Percentiles rank a stretch among this genome's conserved stretches.
phyloP scores from a whole-genome alignment of 108 stramenopile genomes.

The Nannochloropsis granulata region DNA sequence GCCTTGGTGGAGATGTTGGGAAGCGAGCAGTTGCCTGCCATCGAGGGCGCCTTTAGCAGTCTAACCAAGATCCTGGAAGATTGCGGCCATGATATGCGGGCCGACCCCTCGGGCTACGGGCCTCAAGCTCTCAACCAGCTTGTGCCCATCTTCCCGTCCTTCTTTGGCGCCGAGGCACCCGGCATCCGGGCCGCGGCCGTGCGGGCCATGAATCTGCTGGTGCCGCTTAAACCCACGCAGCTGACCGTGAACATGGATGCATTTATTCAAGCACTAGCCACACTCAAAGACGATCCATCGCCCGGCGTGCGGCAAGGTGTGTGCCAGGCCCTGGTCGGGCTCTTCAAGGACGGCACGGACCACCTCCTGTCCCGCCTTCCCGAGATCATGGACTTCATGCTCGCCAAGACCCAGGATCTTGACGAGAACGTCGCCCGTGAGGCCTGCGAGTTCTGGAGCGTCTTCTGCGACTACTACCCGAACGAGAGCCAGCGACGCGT shows the following conservation, averaged over 20 bases:
- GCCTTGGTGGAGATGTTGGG: slow-evolving; percentile 23
- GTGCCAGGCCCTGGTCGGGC: slow-evolving; percentile 62
- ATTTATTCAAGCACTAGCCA: slow-evolving; percentile 50
- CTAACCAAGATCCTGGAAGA: slow-evolving; percentile 21
- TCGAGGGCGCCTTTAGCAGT: slow-evolving; percentile 15
- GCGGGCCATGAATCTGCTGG: slow-evolving; percentile 46
- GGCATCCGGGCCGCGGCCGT: slow-evolving; percentile 38
- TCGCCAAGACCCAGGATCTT: slow-evolving; percentile 41
- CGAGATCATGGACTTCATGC: slow-evolving; percentile 45
- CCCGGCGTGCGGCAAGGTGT: slow-evolving; percentile 54
- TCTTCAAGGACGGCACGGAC: slow-evolving; percentile 20
- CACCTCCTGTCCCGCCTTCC: neutral
- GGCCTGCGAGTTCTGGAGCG: slow-evolving; percentile 65
- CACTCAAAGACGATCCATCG: slow-evolving; percentile 48
- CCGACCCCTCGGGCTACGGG: slow-evolving; percentile 8
- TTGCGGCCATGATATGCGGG: slow-evolving; percentile 9
- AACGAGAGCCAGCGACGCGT: neutral
- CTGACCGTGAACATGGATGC: slow-evolving; percentile 58
- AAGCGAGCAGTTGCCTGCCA: slow-evolving; percentile 11
- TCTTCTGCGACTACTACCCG: neutral
- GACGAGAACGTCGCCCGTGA: slow-evolving; percentile 48
- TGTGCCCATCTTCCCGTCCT: slow-evolving; percentile 34
- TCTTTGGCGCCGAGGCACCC: slow-evolving; percentile 30
- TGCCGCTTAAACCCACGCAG: slow-evolving; percentile 46
- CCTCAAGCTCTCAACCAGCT: slow-evolving; percentile 19